These are phyloP conservation scores for Eucalyptus tenuipes DNA, from an alignment of 345 rosid species.

Conservation along the genomic window DNA sequence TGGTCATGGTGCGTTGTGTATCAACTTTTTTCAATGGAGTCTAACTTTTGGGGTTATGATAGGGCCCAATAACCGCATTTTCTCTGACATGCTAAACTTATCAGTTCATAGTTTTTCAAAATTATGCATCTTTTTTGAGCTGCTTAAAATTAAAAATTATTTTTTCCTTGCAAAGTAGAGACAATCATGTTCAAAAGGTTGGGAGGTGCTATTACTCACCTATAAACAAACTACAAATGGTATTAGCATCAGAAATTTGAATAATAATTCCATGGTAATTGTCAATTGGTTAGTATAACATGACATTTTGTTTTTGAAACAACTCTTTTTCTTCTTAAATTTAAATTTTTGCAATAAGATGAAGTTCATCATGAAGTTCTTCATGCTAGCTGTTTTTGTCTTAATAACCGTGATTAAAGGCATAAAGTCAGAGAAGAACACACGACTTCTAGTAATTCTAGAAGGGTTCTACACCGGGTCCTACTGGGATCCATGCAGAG, in stretches of 20 bases:
- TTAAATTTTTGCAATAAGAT: background rate
- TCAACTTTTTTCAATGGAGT: background rate
- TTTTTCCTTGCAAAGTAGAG: background rate
- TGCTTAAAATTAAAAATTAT: background rate
- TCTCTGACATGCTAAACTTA: background rate
- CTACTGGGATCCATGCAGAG: background rate
- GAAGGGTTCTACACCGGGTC: background rate
- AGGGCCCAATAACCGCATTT: background rate
- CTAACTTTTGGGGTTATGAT: background rate
- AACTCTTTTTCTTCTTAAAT: background rate
- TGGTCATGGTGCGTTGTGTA: constrained; percentile 68
- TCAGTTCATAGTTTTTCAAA: background rate
- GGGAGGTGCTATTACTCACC: background rate
- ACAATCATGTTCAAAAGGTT: background rate
- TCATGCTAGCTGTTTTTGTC: background rate
- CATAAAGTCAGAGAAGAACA: background rate
- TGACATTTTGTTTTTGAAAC: background rate
- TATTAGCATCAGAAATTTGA: background rate
- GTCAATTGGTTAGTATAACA: background rate
- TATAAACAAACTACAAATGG: background rate
- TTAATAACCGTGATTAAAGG: background rate
- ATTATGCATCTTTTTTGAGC: background rate
- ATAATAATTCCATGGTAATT: background rate
- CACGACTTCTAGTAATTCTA: background rate
- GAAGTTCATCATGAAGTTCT: background rate